Conservation (phyloP, 495 filamentous ascomycete species). For the Polyplosphaeria fusca region DNA sequence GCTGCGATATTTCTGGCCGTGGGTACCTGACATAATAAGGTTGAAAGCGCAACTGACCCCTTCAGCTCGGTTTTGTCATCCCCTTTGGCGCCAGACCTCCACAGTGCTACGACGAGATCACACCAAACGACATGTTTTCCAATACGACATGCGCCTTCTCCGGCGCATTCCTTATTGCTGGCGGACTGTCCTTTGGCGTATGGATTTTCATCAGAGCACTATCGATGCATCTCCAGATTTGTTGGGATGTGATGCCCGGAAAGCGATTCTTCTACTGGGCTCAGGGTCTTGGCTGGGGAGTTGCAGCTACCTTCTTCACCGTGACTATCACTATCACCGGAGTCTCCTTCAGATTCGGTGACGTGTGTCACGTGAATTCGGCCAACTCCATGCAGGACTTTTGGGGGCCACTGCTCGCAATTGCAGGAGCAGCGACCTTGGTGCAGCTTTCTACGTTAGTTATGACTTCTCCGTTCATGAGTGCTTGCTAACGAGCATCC, state of each 20-base stretch:
- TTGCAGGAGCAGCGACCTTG: conserved; percentile 72
- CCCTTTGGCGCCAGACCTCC: conserved; percentile 76
- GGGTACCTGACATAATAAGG: no score
- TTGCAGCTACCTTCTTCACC: conserved; percentile 69
- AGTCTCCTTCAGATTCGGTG: conserved; percentile 89
- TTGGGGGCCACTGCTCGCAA: conserved; percentile 83
- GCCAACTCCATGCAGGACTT: conserved; percentile 74
- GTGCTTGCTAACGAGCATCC: conserved; percentile 39
- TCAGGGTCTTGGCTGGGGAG: conserved; percentile 74
- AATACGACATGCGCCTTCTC: conserved; percentile 81
- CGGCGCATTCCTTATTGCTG: conserved; percentile 77
- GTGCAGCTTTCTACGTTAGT: conserved; percentile 61
- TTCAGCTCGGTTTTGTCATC: conserved; percentile 79
- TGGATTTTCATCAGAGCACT: conserved; percentile 90
- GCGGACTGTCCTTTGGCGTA: conserved; percentile 75
- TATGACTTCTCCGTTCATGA: background rate
- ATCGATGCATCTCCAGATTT: conserved; percentile 94
- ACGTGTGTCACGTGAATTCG: conserved; percentile 90
- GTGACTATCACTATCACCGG: conserved; percentile 80
- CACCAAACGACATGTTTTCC: conserved; percentile 87
- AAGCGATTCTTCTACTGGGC: conserved; percentile 86
- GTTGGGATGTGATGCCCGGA: conserved; percentile 90
- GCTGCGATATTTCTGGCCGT: conserved; percentile 75
- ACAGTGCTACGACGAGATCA: conserved; percentile 86
- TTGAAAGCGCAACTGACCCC: background rate